Conservation (phyloP, 495 filamentous ascomycete genomes). For the Apodospora peruviana region DNA sequence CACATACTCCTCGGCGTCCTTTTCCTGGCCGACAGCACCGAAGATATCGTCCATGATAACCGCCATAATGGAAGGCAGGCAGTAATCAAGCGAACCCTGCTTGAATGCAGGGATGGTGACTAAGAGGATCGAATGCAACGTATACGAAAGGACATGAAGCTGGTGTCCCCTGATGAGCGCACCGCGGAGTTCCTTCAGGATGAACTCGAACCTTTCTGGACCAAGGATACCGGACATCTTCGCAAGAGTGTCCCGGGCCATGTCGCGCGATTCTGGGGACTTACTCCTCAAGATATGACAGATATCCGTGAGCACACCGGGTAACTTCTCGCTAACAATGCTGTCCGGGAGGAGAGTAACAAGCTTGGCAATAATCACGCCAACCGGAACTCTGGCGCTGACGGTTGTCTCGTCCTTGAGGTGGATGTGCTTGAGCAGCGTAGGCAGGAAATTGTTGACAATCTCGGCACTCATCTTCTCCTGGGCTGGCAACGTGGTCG, state of each 20-base stretch:
- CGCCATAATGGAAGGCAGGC: constrained; percentile 65
- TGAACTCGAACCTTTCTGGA: constrained; percentile 76
- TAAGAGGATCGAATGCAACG: constrained; percentile 86
- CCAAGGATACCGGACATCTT: constrained; percentile 77
- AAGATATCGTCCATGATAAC: constrained; percentile 98
- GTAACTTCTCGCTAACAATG: constrained; percentile 65
- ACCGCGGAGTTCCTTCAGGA: constrained; percentile 84
- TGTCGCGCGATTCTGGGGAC: constrained; percentile 81
- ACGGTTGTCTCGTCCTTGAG: constrained; percentile 91
- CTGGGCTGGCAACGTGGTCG: constrained; percentile 60
- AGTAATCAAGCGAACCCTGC: constrained; percentile 86
- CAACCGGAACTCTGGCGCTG: constrained; percentile 82
- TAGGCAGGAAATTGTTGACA: constrained; percentile 66
- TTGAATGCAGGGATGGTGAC: constrained; percentile 64
- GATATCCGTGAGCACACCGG: constrained; percentile 81
- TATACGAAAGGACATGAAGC: constrained; percentile 91
- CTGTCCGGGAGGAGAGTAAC: constrained; percentile 70
- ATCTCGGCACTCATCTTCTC: constrained; percentile 71
- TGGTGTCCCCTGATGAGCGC: constrained; percentile 83
- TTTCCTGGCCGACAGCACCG: constrained; percentile 90
- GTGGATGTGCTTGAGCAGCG: constrained; percentile 74
- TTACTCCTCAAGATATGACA: constrained; percentile 87
- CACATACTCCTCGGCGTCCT: constrained; percentile 91
- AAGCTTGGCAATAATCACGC: constrained; percentile 79
- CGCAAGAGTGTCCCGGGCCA: constrained; percentile 79